Base-by-base conservation (phyloP, 345 rosid species). In the Orychophragmus violaceus region DNA sequence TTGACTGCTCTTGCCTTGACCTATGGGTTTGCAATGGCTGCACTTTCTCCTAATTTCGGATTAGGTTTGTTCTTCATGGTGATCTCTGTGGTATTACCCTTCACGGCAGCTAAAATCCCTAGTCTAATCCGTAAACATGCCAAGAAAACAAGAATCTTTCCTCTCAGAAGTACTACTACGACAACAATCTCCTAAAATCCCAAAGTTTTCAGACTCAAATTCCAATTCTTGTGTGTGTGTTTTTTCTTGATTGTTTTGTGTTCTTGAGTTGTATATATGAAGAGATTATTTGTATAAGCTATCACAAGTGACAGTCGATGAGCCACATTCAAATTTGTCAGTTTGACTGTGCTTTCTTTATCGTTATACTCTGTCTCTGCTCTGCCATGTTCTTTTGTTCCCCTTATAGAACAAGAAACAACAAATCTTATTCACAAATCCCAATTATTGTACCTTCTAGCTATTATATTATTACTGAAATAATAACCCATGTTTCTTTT, bases 321-420 rank as follows among this genome's bases (percentile, higher is more conserved):
- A 59, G 59, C 49, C 18, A 39, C 1, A 25, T 61, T 60, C 23
- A 59, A 49, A 51, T 22, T 45, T 8, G 17, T 42, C 69, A 63
- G 63, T 36, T n/a, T 63, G 64, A 63, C 42, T 57, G 69, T 24
- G 59, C 25, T 71, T 19, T 72, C 61, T 49, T 22, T 49, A 37
- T 72, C 54, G 50, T 29, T 41, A 51, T 49, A 39, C 72, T 66
- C 77, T 73, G 67, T 61, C 59, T 68, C 46, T 60, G 74, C 64
- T 61, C 74, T 74, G 64, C 74, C 77, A 74, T 68, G 74, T 74
- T 74, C 74, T 68, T 61, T 53, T 74, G 68, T 74, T 54, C 69
- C 64, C 49, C 68, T 14, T 54, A 52, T 42, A 62, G 35, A 61
- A 68, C 64, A 3, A 53, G 35, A 29, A 48, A 57, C 64, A 66